Evolutionary conservation across 176 grass and related monocot genomes (phyloP).

Genomic region (Tillandsia leiboldiana): DNA sequence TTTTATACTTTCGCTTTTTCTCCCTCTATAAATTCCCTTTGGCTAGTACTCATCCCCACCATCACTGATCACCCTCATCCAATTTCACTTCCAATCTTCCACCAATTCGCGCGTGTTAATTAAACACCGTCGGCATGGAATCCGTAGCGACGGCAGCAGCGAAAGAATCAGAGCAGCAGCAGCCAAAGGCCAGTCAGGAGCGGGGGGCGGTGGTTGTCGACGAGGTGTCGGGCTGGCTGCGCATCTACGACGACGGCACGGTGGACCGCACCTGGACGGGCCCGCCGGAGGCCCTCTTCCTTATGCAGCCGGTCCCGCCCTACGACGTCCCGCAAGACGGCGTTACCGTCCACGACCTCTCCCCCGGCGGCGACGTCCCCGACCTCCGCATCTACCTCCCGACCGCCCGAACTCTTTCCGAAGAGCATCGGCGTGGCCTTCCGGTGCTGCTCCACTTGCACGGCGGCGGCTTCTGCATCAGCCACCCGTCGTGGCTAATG

Average conservation of each 20-base stretch:
- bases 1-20: no score
- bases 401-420: not conserved
- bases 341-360: constrained; percentile 71
- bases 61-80: no score
- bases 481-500: constrained; percentile 52
- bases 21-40: no score
- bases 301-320: constrained; percentile 51
- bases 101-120: no score
- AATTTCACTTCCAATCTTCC: no score
- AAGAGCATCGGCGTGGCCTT: not conserved
- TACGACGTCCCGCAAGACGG: constrained; percentile 38
- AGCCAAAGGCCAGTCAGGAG: not conserved
- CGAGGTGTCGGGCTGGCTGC: constrained; percentile 79
- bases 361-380: constrained; percentile 46
- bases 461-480: constrained; percentile 88
- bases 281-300: constrained; percentile 44
- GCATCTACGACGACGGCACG: constrained; percentile 56
- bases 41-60: no score
- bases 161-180: not conserved
- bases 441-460: constrained; percentile 66
- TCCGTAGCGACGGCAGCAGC: not conserved
- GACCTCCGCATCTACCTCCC: constrained; percentile 69
- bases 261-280: constrained; percentile 84
- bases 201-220: constrained; percentile 38
- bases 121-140: no score